Evolutionary conservation across 148 eudicot genomes (phyloP).

Genomic region (Rhododendron ferrugineum): DNA sequence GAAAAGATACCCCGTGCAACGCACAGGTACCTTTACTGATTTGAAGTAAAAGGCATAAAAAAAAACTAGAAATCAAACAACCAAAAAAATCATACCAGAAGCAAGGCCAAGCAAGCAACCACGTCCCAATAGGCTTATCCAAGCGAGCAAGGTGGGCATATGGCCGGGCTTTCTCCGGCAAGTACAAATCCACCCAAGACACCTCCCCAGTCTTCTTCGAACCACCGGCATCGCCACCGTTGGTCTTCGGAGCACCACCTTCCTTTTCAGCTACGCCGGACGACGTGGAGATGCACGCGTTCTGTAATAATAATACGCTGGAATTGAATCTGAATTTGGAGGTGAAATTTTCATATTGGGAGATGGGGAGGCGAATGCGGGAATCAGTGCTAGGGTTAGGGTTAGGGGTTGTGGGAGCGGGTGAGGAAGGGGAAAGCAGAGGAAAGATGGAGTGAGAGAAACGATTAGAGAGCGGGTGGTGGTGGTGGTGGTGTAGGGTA

Average conservation of each 20-base stretch:
- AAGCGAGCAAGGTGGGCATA: slow-evolving; percentile 80
- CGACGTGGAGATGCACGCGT: slow-evolving; percentile 29
- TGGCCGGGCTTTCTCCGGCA: slow-evolving; percentile 48
- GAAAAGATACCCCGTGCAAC: not conserved
- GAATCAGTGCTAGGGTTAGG: slow-evolving; percentile 6
- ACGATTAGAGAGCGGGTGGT: not conserved
- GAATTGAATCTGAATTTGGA: slow-evolving; percentile 5
- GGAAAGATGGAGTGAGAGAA: not conserved
- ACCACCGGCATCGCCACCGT: not conserved
- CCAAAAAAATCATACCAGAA: slow-evolving; percentile 53
- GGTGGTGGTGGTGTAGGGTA: slow-evolving; percentile 6
- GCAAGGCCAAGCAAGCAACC: slow-evolving; percentile 97
- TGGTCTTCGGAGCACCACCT: slow-evolving; percentile 9
- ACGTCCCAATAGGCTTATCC: slow-evolving; percentile 84
- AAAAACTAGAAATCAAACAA: not conserved
- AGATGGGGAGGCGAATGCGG: not conserved
- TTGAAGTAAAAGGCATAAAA: not conserved
- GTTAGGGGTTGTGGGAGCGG: not conserved
- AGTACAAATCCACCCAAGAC: slow-evolving; percentile 75
- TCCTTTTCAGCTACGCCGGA: slow-evolving; percentile 14
- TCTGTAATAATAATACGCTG: slow-evolving; percentile 5
- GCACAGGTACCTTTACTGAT: not conserved
- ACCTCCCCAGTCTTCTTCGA: slow-evolving; percentile 11
- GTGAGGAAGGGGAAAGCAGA: not conserved
- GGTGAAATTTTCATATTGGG: not conserved